phyloP scores from a whole-genome alignment of 2,329 filamentous ascomycete species.

The Juglanconis juglandina region DNA sequence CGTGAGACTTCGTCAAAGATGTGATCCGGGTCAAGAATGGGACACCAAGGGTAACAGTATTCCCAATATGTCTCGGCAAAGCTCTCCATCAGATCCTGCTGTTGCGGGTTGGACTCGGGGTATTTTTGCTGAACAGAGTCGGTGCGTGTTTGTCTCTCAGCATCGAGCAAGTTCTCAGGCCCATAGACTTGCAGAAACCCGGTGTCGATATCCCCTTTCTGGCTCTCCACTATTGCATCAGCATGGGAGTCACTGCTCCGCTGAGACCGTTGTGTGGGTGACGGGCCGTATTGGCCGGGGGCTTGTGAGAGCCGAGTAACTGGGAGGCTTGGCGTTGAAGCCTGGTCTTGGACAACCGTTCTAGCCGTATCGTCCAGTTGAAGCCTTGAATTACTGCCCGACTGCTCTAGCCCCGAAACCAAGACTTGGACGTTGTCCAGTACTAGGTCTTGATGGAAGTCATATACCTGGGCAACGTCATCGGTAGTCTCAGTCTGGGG shows the following conservation, averaged over 20 bases:
- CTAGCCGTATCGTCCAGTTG: not conserved
- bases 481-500: not conserved
- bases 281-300: not conserved
- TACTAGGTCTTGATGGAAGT: not conserved
- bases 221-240: not conserved
- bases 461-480: not conserved
- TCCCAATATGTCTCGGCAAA: conserved; percentile 41
- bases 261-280: not conserved
- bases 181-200: conserved; percentile 34
- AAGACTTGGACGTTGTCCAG: conserved; percentile 1
- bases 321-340: not conserved
- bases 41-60: conserved; percentile 41
- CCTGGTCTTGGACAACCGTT: not conserved
- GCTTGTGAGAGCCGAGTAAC: not conserved
- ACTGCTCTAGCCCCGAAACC: conserved; percentile 4
- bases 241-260: not conserved
- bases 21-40: conserved; percentile 33
- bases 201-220: conserved; percentile 28
- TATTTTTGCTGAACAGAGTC: conserved; percentile 24
- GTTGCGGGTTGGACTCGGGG: conserved; percentile 19
- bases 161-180: conserved; percentile 30
- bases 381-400: not conserved
- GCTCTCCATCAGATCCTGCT: conserved; percentile 33
- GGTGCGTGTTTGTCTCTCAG: conserved; percentile 28
- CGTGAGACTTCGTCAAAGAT: conserved; percentile 29